Conservation (phyloP, 306 rosid species). For the Prosopis cineraria region DNA sequence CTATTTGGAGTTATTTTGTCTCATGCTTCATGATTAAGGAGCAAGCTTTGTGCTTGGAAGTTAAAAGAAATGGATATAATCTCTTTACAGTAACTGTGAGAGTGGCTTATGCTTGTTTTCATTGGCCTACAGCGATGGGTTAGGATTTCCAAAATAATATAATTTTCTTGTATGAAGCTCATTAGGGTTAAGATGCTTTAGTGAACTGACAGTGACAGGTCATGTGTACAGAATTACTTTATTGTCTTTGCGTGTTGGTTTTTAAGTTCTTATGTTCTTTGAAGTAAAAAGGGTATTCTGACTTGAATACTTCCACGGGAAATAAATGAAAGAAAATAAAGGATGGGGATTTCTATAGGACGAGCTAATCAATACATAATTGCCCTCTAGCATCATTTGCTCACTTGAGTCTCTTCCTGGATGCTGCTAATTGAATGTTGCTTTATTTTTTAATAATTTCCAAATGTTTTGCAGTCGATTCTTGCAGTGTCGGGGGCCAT, state of each 20-base stretch:
- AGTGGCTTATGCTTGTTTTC: not conserved
- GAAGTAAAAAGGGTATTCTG: slow-evolving; percentile 21
- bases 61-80: slow-evolving; percentile 4
- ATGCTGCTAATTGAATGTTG: slow-evolving; percentile 12
- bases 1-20: slow-evolving; percentile 7
- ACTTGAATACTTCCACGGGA: not conserved
- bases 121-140: slow-evolving; percentile 14
- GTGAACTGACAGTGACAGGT: slow-evolving; percentile 25
- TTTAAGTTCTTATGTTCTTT: not conserved
- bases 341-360: slow-evolving; percentile 1
- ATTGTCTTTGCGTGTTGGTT: not conserved
- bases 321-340: slow-evolving; percentile 32
- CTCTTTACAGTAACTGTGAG: slow-evolving; percentile 19
- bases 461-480: slow-evolving; percentile 78
- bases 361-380: slow-evolving; percentile 6
- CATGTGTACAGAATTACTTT: slow-evolving; percentile 13
- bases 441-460: slow-evolving; percentile 37
- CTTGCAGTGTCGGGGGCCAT: slow-evolving; percentile 98
- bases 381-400: slow-evolving; percentile 11
- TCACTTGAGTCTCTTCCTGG: slow-evolving; percentile 23
- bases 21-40: slow-evolving; percentile 9
- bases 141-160: not conserved
- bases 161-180: slow-evolving; percentile 17
- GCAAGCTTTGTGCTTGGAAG: slow-evolving; percentile 26
- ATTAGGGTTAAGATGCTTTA: slow-evolving; percentile 13